Evolutionary conservation across 1,284 basidiomycete genomes (phyloP), one percentile per base, ranked within the genome.

Genomic region (Trichosporon coremiiforme): DNA sequence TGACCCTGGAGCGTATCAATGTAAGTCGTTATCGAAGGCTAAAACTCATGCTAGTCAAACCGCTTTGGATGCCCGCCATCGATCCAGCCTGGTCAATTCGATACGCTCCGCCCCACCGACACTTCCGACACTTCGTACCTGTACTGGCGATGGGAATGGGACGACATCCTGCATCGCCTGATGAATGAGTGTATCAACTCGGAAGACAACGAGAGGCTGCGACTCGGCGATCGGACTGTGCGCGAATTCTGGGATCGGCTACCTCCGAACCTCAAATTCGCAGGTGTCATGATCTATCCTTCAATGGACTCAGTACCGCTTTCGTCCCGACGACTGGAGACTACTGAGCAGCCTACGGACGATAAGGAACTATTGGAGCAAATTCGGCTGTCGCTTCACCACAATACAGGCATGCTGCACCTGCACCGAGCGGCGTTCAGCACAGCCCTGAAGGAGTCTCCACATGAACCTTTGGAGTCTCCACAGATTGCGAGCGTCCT

Each of bases 121-220:
- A 60, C 17, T 0, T 35, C 57, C 31, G 31, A 33, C 13, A 33
- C 57, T 6, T 60, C 57, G 1, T 60, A 60, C 15, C 31, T 60
- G 2, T 60, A 60, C 57, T 60, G 57, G 57, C 29, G 57, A n/a
- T 60, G 57, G 57, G 57, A 60, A 20, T 60, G 57, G 57, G 57
- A 60, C 57, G 57, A 60, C 57, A 60, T 60, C 31, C 31, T 60
- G 31, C 57, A 60, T 22, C 29, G 57, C 12, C 15, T 60, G 4
- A 33, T 60, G 57, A 60, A 60, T 13, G 57, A 60, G 57, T 60
- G 57, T 12, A 60, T 60, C 31, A 60, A 60, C 57, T 60, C 57
- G 12, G 29, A 60, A 7, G 31, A 60, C 57, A 12, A n/a, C 15
- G 57, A 60, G 31, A 60, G 29, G 57, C 31, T 60, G 31, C 57